Evolutionary conservation across 116 monocot genomes (phyloP).

Genomic region (Trichopus zeylanicus): DNA sequence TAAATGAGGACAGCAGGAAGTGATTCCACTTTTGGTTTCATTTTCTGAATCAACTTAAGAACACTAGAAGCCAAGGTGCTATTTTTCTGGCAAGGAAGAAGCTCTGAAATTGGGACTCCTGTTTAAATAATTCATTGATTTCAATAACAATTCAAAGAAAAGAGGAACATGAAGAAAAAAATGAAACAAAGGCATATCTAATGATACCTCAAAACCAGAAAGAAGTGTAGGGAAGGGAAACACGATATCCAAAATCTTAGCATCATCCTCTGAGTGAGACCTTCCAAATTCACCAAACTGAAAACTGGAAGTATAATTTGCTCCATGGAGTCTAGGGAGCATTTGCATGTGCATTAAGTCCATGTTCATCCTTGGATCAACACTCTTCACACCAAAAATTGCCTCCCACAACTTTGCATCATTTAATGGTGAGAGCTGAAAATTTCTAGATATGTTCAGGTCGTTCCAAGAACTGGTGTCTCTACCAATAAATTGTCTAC

Average conservation of each 20-base stretch:
- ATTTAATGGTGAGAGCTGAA: slow-evolving; percentile 70
- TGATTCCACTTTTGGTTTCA: slow-evolving; percentile 27
- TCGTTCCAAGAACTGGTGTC: slow-evolving; percentile 37
- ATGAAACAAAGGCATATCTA: background rate
- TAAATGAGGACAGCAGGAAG: slow-evolving; percentile 67
- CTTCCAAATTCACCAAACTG: slow-evolving; percentile 30
- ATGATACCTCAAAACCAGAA: slow-evolving; percentile 58
- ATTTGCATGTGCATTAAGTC: slow-evolving; percentile 6
- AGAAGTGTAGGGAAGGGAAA: slow-evolving; percentile 87
- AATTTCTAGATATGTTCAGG: slow-evolving; percentile 64
- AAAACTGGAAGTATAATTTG: slow-evolving; percentile 70
- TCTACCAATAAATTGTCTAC: slow-evolving; percentile 36
- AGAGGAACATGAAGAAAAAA: background rate
- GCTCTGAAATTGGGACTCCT: slow-evolving; percentile 70
- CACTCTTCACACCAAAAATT: slow-evolving; percentile 41
- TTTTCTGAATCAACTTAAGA: slow-evolving; percentile 51
- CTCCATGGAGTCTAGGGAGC: slow-evolving; percentile 23
- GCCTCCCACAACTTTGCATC: slow-evolving; percentile 58
- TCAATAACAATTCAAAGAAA: background rate
- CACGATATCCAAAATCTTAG: slow-evolving; percentile 39
- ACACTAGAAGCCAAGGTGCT: slow-evolving; percentile 70
- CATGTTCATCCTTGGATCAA: background rate
- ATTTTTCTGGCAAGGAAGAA: slow-evolving; percentile 84
- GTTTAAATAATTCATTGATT: slow-evolving; percentile 4
- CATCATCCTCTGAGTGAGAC: slow-evolving; percentile 16